Evolutionary conservation across 2,329 filamentous ascomycete genomes (phyloP), one percentile per base, ranked within the genome.

Genomic region (Monosporascus sp.): DNA sequence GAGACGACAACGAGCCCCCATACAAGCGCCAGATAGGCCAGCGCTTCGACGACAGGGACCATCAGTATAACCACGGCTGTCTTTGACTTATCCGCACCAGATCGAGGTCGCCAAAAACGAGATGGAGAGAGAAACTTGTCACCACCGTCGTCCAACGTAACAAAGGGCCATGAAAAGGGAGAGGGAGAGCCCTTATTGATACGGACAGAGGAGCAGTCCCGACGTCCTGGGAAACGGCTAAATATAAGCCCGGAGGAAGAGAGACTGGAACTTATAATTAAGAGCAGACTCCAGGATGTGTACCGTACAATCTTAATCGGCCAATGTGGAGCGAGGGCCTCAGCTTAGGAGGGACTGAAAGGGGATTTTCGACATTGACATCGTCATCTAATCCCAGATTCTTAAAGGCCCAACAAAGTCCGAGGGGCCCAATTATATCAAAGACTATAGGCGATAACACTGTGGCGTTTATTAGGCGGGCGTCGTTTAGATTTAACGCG

Each of bases 1-100:
- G 77, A 41, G 41, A 82, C 63, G 26, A 87, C 73, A 37, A 76
- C 61, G 50, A 69, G 66, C 61, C 74, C 78, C 81, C 84, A 86
- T 56, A 75, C 61, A 40, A 82, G 71, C 58, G 75, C 80, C 49
- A 73, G 67, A 51, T 70, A 68, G 58, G 81, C 80, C 48, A 77
- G 46, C 24, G 59, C 49, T 51, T 65, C 58, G 40, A 59, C 50
- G 45, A 64, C 52, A 8, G 59, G 54, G 53, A 56, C 51, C 66
- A 68, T 68, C 53, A 58, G 58, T 54, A 57, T 59, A 61, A 20
- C 26, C 43, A 35, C 22, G 44, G 46, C 43, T n/a, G 18, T 15
- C 9, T 18, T 50, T 5, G 31, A 14, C 11, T 5, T 35, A 14
- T 35, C 26, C 37, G 18, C 18, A 49, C 26, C 9, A 47, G 8